A percentile compares a stretch with the other conserved stretches of the same genome.
Evolutionary conservation across 2,329 filamentous ascomycete genomes (phyloP).

Genomic region (Aspergillus quadrilineatus): DNA sequence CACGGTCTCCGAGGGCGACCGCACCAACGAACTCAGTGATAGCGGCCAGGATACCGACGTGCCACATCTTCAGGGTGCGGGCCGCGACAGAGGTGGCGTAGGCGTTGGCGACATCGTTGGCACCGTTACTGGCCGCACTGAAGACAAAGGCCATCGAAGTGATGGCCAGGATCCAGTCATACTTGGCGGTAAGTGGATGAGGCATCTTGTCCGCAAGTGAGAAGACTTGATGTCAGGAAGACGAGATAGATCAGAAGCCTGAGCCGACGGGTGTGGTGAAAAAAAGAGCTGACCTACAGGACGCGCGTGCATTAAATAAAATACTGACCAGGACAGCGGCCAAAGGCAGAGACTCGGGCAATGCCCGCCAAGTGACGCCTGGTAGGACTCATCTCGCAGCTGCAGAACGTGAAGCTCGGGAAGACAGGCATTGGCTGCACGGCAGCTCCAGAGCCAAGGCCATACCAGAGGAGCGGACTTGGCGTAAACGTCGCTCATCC

Average conservation of each 20-base stretch:
- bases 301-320: conserved; percentile 5
- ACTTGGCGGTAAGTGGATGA: conserved; percentile 25
- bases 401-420: conserved; percentile 14
- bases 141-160: conserved; percentile 31
- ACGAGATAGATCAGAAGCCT: background rate
- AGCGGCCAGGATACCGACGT: conserved; percentile 51
- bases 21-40: conserved; percentile 55
- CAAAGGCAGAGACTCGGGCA: background rate
- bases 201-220: conserved; percentile 18
- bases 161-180: conserved; percentile 32
- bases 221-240: background rate
- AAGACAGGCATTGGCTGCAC: conserved; percentile 9
- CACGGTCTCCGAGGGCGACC: conserved; percentile 51
- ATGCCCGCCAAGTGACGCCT: conserved; percentile 3
- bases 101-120: conserved; percentile 54
- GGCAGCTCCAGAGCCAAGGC: background rate
- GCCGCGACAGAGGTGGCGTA: conserved; percentile 56
- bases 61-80: conserved; percentile 52
- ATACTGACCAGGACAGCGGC: background rate
- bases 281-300: background rate
- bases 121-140: conserved; percentile 31
- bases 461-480: conserved; percentile 17
- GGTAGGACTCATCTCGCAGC: background rate
- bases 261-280: background rate
- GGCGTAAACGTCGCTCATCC: background rate